Evolutionary conservation across 129 eudicot genomes (phyloP).

Genomic region (Saposhnikovia divaricata): DNA sequence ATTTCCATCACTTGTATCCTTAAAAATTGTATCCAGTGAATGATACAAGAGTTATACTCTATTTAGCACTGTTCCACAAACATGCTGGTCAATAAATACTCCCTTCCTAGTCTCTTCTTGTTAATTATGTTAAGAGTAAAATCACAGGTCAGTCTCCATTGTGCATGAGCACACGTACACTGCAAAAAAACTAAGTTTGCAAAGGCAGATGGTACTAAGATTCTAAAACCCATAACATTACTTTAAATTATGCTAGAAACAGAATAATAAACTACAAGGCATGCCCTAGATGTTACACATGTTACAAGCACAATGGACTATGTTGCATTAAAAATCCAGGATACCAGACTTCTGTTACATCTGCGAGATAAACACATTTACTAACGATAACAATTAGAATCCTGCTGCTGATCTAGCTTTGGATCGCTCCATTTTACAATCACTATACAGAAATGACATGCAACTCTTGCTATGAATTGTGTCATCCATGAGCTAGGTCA

Average conservation of each 20-base stretch:
- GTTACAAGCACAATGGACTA: background rate
- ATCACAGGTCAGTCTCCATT: too few relatives aligned
- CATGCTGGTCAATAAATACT: too few relatives aligned
- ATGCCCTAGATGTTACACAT: background rate
- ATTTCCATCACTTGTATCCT: too few relatives aligned
- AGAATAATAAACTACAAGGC: background rate
- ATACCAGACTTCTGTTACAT: background rate
- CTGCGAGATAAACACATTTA: background rate
- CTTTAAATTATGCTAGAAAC: background rate
- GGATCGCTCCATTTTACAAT: constrained; percentile 33
- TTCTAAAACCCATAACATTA: background rate
- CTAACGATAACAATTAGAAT: background rate
- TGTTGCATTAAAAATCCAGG: background rate
- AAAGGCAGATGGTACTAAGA: background rate
- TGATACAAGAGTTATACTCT: too few relatives aligned
- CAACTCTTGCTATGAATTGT: constrained; percentile 10
- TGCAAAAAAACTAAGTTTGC: background rate
- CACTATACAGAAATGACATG: constrained; percentile 38
- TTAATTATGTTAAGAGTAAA: too few relatives aligned
- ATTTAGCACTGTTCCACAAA: too few relatives aligned
- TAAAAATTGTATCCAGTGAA: too few relatives aligned
- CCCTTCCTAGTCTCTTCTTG: too few relatives aligned
- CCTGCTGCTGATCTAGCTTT: constrained; percentile 9
- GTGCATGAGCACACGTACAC: background rate
- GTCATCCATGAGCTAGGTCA: constrained; percentile 69